Percentiles rank a stretch among this genome's conserved stretches.
These are phyloP conservation scores for Whalleya microplaca DNA, from an alignment of 2,329 filamentous ascomycete species.

Conservation along the genomic window DNA sequence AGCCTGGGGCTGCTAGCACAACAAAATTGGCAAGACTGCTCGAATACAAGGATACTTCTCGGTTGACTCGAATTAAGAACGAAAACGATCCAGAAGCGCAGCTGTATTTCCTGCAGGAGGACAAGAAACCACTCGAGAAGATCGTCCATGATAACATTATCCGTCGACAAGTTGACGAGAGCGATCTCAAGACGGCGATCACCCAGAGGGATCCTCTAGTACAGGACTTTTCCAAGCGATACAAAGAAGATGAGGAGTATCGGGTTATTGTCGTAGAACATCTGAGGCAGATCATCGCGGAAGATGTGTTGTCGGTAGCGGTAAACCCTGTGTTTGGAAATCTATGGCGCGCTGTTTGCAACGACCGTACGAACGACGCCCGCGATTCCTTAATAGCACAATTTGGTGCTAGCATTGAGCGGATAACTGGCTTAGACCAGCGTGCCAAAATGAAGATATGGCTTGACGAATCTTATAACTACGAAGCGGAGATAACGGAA, in stretches of 20 bases:
- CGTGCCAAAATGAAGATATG: constrained; percentile 48
- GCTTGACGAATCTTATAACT: constrained; percentile 57
- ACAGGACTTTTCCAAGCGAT: constrained; percentile 45
- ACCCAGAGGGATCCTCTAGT: constrained; percentile 1
- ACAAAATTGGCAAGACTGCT: neutral
- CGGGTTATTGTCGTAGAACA: constrained; percentile 43
- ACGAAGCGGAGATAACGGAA: constrained; percentile 46
- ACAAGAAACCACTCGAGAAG: no score
- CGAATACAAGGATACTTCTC: no score
- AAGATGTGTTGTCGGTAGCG: constrained; percentile 48
- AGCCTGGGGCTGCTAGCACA: neutral
- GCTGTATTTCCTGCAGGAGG: no score
- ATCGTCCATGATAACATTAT: constrained; percentile 1
- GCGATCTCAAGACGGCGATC: constrained; percentile 1
- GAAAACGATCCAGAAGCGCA: neutral
- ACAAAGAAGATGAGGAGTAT: constrained; percentile 43
- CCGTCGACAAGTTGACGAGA: neutral
- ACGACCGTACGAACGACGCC: constrained; percentile 45
- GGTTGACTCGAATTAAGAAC: neutral
- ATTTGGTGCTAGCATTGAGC: constrained; percentile 46
- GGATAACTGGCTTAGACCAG: constrained; percentile 36
- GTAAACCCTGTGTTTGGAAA: constrained; percentile 55
- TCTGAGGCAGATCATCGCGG: constrained; percentile 46
- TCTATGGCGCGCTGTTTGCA: constrained; percentile 54
- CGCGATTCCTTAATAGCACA: constrained; percentile 46